These are phyloP conservation scores for Vaccinium vitisidaea DNA, from an alignment of 148 eudicot species.

Conservation along the genomic window DNA sequence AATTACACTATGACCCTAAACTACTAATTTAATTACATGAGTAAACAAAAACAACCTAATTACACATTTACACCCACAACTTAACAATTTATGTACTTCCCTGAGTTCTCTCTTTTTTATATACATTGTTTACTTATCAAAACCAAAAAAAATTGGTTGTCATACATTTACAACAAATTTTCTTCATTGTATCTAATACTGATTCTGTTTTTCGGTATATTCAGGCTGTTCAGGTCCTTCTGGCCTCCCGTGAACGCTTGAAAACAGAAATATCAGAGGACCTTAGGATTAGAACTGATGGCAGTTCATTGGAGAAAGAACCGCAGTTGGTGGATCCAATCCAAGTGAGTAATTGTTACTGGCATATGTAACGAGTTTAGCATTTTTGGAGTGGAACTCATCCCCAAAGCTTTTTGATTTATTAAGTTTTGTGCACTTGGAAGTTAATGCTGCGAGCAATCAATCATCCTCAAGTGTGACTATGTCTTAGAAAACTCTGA, in stretches of 20 bases:
- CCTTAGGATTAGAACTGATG: slow-evolving; percentile 20
- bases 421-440: background rate
- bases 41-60: too few species aligned
- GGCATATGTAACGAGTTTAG: slow-evolving; percentile 1
- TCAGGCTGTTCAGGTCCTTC: slow-evolving; percentile 85
- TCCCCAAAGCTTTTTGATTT: background rate
- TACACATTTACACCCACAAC: too few species aligned
- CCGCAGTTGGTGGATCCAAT: slow-evolving; percentile 58
- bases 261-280: slow-evolving; percentile 37
- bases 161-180: background rate
- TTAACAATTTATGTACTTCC: too few species aligned
- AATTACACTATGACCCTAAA: too few species aligned
- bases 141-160: too few species aligned
- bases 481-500: slow-evolving; percentile 4
- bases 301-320: slow-evolving; percentile 24
- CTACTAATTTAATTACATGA: too few species aligned
- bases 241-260: slow-evolving; percentile 59
- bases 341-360: slow-evolving; percentile 58
- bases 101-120: too few species aligned
- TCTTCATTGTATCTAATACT: background rate
- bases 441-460: background rate
- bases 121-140: too few species aligned
- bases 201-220: slow-evolving; percentile 2
- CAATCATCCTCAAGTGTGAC: background rate
- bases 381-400: background rate